Conservation (phyloP, 2,329 filamentous ascomycete species). For the Epicoccum sorghinum region DNA sequence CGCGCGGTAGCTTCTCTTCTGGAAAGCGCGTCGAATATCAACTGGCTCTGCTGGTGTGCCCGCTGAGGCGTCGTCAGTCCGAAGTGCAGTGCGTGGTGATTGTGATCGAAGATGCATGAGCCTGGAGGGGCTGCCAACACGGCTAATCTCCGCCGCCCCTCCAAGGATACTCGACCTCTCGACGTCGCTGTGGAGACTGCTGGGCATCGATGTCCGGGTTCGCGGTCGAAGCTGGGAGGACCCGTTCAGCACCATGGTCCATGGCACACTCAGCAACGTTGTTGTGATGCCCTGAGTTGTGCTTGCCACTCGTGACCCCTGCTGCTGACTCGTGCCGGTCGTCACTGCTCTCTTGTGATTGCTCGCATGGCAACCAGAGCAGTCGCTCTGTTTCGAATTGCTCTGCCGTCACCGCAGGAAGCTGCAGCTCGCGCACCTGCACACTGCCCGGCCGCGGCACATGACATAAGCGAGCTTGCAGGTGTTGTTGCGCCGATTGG, state of each 20-base stretch:
- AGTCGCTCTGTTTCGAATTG: neutral
- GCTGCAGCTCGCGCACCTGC: neutral
- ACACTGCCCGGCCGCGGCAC: neutral
- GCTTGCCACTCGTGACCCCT: constrained; percentile 4
- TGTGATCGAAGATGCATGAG: constrained; percentile 18
- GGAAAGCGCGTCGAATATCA: constrained; percentile 21
- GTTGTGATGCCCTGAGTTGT: constrained; percentile 12
- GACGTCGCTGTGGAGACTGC: constrained; percentile 14
- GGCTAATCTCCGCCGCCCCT: constrained; percentile 19
- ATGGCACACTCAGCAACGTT: neutral
- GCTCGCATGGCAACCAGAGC: neutral
- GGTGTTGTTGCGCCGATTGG: neutral
- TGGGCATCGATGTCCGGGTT: constrained; percentile 11
- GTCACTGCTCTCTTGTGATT: neutral
- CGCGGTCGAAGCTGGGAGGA: constrained; percentile 6
- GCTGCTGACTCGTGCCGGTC: constrained; percentile 2
- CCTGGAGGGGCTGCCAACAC: constrained; percentile 17
- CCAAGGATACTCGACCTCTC: constrained; percentile 6
- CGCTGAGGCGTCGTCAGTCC: constrained; percentile 11
- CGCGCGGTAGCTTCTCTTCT: constrained; percentile 28
- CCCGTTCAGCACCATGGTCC: constrained; percentile 4
- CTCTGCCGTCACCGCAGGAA: constrained; percentile 2
- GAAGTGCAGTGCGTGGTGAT: constrained; percentile 10
- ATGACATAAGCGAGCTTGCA: constrained; percentile 4
- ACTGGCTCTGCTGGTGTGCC: constrained; percentile 15